Percentiles rank a stretch among this genome's conserved stretches.
phyloP scores from a whole-genome alignment of 176 grass and related monocot species.

The Hsuehochloa calcarea region DNA sequence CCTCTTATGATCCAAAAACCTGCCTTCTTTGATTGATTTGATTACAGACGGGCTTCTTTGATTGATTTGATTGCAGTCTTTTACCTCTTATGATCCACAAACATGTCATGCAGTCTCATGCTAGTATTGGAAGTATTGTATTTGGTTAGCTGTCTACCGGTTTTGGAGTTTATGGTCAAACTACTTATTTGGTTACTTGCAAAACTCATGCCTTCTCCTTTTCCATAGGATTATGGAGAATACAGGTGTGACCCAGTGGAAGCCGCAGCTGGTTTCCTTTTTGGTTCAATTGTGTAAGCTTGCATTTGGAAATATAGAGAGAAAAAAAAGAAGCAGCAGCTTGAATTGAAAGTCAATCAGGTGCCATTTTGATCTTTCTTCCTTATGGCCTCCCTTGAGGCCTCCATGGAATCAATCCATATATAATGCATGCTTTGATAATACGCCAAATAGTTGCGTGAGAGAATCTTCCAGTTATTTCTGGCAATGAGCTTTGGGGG shows the following conservation, averaged over 20 bases:
- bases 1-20: not conserved
- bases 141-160: not conserved
- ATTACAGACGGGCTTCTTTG: not conserved
- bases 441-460: not conserved
- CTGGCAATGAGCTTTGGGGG: not conserved
- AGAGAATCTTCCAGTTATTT: not conserved
- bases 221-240: constrained; percentile 67
- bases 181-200: constrained; percentile 12
- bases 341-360: constrained; percentile 36
- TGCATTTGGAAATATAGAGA: constrained; percentile 57
- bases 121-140: not conserved
- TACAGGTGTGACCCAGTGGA: constrained; percentile 50
- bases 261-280: constrained; percentile 42
- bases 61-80: not conserved
- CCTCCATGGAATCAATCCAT: not conserved
- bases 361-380: constrained; percentile 51
- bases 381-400: not conserved
- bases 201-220: constrained; percentile 55
- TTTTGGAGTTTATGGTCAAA: not conserved
- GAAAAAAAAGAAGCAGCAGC: constrained; percentile 35
- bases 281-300: constrained; percentile 37
- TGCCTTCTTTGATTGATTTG: not conserved
- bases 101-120: not conserved
- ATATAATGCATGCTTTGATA: not conserved
- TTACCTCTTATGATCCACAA: no score